These are phyloP conservation scores for Arabidopsis arenosa DNA, from an alignment of 345 rosid genomes.

Conservation along the genomic window DNA sequence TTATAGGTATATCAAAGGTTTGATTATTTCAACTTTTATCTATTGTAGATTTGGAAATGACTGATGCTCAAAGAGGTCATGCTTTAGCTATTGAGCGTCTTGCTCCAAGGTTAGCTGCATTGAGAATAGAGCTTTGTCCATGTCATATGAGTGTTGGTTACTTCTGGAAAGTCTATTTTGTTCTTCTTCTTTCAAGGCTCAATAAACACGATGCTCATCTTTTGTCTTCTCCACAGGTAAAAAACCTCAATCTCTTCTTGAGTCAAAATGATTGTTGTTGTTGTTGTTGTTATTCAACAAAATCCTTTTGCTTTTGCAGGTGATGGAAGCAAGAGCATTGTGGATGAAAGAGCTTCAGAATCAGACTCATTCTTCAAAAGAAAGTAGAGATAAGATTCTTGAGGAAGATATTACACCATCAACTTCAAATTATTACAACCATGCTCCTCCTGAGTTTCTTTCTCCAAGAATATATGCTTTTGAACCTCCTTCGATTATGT, in stretches of 20 bases:
- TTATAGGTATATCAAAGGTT: constrained; percentile 9
- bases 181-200: constrained; percentile 85
- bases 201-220: constrained; percentile 74
- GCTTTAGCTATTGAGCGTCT: constrained; percentile 85
- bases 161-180: constrained; percentile 98
- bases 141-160: constrained; percentile 84
- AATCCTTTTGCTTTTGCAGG: constrained; percentile 48
- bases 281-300: constrained; percentile 1
- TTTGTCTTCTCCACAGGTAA: constrained; percentile 81
- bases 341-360: constrained; percentile 62
- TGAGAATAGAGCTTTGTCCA: constrained; percentile 89
- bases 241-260: constrained; percentile 19
- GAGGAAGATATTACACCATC: constrained; percentile 54
- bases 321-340: constrained; percentile 82
- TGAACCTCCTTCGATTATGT: constrained; percentile 49
- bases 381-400: constrained; percentile 35
- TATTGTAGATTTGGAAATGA: constrained; percentile 76
- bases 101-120: constrained; percentile 79
- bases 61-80: constrained; percentile 94
- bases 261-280: constrained; percentile 14
- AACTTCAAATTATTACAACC: constrained; percentile 40
- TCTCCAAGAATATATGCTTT: constrained; percentile 49
- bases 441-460: constrained; percentile 51
- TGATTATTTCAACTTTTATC: not conserved
- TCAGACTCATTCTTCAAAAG: constrained; percentile 40